Conservation (phyloP, 148 eudicot genomes). For the Vaccinium vitisidaea region DNA sequence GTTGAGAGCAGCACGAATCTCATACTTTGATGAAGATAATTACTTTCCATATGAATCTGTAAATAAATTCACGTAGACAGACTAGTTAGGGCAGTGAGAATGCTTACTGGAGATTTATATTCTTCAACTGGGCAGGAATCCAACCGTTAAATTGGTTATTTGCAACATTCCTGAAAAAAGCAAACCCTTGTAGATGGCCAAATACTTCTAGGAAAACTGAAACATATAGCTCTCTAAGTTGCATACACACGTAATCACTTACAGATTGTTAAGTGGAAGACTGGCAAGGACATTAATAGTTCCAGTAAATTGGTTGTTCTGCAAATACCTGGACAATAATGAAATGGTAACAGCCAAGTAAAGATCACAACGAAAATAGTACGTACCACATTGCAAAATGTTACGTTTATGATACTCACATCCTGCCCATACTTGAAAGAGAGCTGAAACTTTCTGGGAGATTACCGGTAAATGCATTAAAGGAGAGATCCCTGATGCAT, state of each 20-base stretch:
- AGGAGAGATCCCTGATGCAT: conserved; percentile 73
- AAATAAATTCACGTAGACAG: not conserved
- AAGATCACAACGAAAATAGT: not conserved
- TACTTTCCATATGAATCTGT: not conserved
- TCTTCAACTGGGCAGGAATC: conserved; percentile 71
- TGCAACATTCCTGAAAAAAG: conserved; percentile 60
- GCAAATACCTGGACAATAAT: conserved; percentile 63
- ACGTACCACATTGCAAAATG: not conserved
- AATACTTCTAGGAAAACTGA: not conserved
- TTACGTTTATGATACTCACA: conserved; percentile 48
- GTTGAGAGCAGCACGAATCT: conserved; percentile 22
- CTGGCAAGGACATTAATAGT: conserved; percentile 77
- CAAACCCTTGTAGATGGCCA: not conserved
- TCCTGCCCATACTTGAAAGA: conserved; percentile 56
- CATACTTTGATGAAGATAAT: conserved; percentile 14
- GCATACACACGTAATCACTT: conserved; percentile 29
- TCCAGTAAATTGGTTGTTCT: conserved; percentile 96
- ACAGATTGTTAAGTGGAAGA: conserved; percentile 81
- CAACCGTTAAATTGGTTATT: conserved; percentile 90
- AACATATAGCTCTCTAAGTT: not conserved
- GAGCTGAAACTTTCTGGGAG: conserved; percentile 64
- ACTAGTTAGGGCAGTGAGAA: conserved; percentile 1
- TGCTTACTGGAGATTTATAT: conserved; percentile 79
- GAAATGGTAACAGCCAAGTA: not conserved
- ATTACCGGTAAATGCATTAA: conserved; percentile 62